Conservation (phyloP, 495 filamentous ascomycete species). For the Penicillium lividum region DNA sequence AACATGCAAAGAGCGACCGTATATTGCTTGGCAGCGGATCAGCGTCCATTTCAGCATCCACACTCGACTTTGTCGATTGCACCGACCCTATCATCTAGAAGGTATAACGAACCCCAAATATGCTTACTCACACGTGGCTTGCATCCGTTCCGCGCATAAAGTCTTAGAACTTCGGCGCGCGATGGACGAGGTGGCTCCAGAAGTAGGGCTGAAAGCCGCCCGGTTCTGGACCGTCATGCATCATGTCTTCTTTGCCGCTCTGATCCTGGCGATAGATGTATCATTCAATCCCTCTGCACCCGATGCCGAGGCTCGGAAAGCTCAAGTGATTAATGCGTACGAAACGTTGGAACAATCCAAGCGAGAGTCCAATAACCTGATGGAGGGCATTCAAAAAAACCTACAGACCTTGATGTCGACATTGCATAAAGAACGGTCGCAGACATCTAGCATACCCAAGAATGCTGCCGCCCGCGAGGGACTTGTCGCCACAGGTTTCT, state of each 20-base stretch:
- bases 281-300: constrained; percentile 28
- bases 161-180: constrained; percentile 28
- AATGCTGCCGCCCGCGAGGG: not conserved
- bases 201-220: constrained; percentile 15
- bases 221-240: constrained; percentile 30
- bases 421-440: constrained; percentile 19
- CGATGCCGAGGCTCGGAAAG: constrained; percentile 23
- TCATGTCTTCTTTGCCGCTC: constrained; percentile 32
- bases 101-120: constrained; percentile 29
- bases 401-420: constrained; percentile 30
- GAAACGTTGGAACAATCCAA: constrained; percentile 26
- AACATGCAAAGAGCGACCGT: constrained; percentile 26
- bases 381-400: constrained; percentile 29
- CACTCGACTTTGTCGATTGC: constrained; percentile 31
- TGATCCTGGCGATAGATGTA: constrained; percentile 32
- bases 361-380: constrained; percentile 23
- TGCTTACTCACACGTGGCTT: constrained; percentile 28
- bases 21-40: constrained; percentile 27
- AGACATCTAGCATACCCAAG: not conserved
- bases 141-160: constrained; percentile 29
- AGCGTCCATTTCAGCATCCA: constrained; percentile 26
- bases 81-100: constrained; percentile 32
- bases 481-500: not conserved
- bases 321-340: constrained; percentile 28
- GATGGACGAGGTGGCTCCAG: constrained; percentile 26